Conservation (phyloP, 495 filamentous ascomycete genomes). For the Aspergillus nidulans region DNA sequence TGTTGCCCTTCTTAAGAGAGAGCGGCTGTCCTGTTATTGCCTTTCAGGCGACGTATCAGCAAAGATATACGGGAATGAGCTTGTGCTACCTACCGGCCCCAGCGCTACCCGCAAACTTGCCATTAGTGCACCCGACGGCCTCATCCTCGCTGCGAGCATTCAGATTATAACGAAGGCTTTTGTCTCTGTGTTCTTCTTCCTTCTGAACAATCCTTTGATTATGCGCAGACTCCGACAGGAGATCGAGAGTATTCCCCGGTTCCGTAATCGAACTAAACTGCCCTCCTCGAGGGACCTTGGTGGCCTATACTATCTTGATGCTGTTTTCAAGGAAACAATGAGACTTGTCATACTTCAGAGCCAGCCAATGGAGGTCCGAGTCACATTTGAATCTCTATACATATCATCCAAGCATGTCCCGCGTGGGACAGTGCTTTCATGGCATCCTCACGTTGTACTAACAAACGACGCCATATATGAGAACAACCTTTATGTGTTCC, state of each 20-base stretch:
- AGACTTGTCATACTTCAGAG: constrained; percentile 23
- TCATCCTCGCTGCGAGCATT: not conserved
- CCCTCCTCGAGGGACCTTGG: constrained; percentile 13
- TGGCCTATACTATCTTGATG: constrained; percentile 18
- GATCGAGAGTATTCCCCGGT: constrained; percentile 6
- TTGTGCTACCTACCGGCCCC: no score
- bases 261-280: not conserved
- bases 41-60: not conserved
- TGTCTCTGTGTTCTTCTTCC: constrained; percentile 5
- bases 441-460: constrained; percentile 21
- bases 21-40: not conserved
- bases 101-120: not conserved
- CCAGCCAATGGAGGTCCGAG: constrained; percentile 21
- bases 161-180: constrained; percentile 5
- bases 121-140: no score
- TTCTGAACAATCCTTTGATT: not conserved
- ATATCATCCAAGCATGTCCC: constrained; percentile 22
- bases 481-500: constrained; percentile 40
- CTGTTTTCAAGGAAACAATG: constrained; percentile 31
- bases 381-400: constrained; percentile 12
- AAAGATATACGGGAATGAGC: not conserved
- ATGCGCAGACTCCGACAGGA: constrained; percentile 11
- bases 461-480: constrained; percentile 41
- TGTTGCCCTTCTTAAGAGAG: constrained; percentile 6
- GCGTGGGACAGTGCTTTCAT: constrained; percentile 17